A percentile compares a stretch with the other conserved stretches of the same genome.
These are phyloP conservation scores for Trapa incisa DNA, from an alignment of 345 rosid genomes.

Conservation along the genomic window DNA sequence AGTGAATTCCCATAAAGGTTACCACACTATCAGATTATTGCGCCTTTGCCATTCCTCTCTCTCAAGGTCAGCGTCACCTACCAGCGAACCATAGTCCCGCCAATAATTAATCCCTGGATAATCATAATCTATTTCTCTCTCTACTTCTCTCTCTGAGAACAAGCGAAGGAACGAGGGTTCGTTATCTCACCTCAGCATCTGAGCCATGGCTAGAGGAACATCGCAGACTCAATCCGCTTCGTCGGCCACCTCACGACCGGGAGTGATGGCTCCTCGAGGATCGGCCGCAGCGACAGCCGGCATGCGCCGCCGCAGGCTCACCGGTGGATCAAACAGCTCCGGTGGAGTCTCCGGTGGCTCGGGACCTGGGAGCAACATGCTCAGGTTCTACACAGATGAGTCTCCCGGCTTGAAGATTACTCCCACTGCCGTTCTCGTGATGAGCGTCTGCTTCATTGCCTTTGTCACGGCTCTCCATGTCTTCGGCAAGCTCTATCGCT, in stretches of 20 bases:
- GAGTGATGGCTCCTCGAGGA: constrained; percentile 70
- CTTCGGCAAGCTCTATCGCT: constrained; percentile 78
- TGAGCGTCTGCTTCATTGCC: constrained; percentile 94
- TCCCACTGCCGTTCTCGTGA: constrained; percentile 80
- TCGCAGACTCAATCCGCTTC: constrained; percentile 66
- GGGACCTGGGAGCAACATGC: constrained; percentile 56
- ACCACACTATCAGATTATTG: too few species aligned
- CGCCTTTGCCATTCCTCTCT: too few species aligned
- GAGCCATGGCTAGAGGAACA: constrained; percentile 70
- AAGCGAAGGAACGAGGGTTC: background rate
- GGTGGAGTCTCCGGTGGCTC: constrained; percentile 15
- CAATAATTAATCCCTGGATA: background rate
- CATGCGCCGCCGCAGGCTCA: constrained; percentile 76
- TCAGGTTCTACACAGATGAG: constrained; percentile 93
- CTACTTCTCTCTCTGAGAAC: background rate
- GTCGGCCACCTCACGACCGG: constrained; percentile 50
- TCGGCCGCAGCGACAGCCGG: constrained; percentile 89
- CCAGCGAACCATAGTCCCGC: background rate
- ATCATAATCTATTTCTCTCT: background rate
- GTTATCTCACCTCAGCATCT: background rate
- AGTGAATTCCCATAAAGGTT: background rate
- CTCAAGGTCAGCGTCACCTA: too few species aligned
- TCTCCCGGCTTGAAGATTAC: constrained; percentile 88
- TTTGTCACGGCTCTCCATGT: constrained; percentile 91
- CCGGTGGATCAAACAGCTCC: constrained; percentile 27